Evolutionary conservation across 2,329 filamentous ascomycete genomes (phyloP).

Genomic region (Fonsecaea nubica): DNA sequence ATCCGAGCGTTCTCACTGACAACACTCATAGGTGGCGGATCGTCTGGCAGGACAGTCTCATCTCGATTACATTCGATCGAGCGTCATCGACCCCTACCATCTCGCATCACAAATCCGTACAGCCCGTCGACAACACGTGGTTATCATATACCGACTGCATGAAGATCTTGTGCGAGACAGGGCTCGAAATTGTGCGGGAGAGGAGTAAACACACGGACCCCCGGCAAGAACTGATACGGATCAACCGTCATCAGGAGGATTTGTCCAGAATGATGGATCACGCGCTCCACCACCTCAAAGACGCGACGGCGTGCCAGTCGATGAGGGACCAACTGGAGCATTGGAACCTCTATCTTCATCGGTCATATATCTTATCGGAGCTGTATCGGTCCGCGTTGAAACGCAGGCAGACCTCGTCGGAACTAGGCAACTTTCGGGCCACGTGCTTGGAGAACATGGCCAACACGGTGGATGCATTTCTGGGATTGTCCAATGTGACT

Average conservation of each 20-base stretch:
- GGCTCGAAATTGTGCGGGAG: conserved; percentile 45
- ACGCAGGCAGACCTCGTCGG: conserved; percentile 43
- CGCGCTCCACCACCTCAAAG: conserved; percentile 63
- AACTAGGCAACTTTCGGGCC: conserved; percentile 6
- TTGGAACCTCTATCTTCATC: conserved; percentile 65
- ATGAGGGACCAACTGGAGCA: conserved; percentile 62
- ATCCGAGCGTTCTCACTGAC: conserved; percentile 38
- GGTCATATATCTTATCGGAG: conserved; percentile 67
- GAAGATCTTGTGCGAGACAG: conserved; percentile 42
- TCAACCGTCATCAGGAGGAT: conserved; percentile 62
- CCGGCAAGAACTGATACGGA: conserved; percentile 59
- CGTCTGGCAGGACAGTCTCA: conserved; percentile 47
- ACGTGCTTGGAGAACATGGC: conserved; percentile 20
- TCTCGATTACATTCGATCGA: conserved; percentile 46
- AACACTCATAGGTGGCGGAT: conserved; percentile 44
- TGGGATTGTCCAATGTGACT: conserved; percentile 24
- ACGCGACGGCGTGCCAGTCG: conserved; percentile 52
- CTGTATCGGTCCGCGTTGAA: conserved; percentile 66
- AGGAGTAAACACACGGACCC: conserved; percentile 59
- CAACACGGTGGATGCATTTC: conserved; percentile 25
- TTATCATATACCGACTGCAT: conserved; percentile 43
- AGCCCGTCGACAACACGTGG: conserved; percentile 12
- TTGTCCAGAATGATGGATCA: conserved; percentile 63
- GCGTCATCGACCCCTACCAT: conserved; percentile 43
- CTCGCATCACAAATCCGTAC: neutral